Evolutionary conservation across 768 basidiomycete species (phyloP), one percentile per base, ranked within the genome.

Genomic region (Lentinula edodes): DNA sequence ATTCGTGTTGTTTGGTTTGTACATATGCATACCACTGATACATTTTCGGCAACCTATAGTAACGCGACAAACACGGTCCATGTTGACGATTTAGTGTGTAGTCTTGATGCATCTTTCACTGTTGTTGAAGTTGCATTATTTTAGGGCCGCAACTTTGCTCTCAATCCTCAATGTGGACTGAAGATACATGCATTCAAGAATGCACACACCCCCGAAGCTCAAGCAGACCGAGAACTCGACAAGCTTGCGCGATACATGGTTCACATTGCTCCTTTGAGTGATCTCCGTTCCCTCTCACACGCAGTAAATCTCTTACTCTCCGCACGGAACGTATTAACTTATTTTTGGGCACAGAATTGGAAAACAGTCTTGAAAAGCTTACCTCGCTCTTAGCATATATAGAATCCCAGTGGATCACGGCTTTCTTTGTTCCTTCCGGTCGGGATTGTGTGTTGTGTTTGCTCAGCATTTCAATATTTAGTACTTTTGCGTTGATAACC

Each of bases 141-240:
- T 63, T 23, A 90, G 83, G 84, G 87, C 61, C 84, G 92, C 15
- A 95, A 94, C 69, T 95, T 95, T 73, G 93, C 93, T 3, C 76
- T 95, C 62, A 95, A 96, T 68, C 91, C 91, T 0, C 80, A 78
- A 48, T 86, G 91, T 73, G 93, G 93, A 5, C 78, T 95, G 42
- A 93, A 91, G 73, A 92, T 95, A 32, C 81, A 83, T 28, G 83
- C 93, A 0, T 95, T 90, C 78, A 90, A 88, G 71, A 81, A 86
- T 64, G 90, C 90, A 1, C 87, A 90, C 67, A 90, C 87, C 8
- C 70, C 76, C 9, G 82, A 85, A 65, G 80, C 83, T 6, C 74
- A 75, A 69, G 86, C 80, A 13, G 89, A 95, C 70, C 79, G 83
- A 48, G 91, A 93, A 66, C 76, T 95, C 10, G 75, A 79, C 38